A percentile compares a stretch with the other conserved stretches of the same genome.
Conservation (phyloP, 495 filamentous ascomycete genomes). For the Amniculicola lignicola region DNA sequence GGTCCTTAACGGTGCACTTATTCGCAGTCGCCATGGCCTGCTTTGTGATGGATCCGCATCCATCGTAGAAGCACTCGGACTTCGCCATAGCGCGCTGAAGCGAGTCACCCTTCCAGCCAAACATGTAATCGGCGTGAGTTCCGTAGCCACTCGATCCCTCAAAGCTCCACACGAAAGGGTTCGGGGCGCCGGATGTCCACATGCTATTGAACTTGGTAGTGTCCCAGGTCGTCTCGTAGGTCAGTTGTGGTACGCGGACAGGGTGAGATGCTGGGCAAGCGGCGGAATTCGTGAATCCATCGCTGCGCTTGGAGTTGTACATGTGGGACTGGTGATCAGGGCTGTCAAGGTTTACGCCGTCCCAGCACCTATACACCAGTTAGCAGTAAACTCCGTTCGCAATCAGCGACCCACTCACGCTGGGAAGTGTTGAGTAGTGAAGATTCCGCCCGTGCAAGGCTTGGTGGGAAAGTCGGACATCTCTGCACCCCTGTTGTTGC, state of each 20-base stretch:
- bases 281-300: slow-evolving; percentile 22
- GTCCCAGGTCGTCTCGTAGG: slow-evolving; percentile 29
- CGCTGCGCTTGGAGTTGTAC: slow-evolving; percentile 21
- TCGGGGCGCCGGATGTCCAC: slow-evolving; percentile 13
- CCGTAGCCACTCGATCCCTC: slow-evolving; percentile 11
- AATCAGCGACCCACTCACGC: slow-evolving; percentile 32
- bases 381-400: neutral
- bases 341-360: slow-evolving; percentile 26
- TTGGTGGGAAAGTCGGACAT: slow-evolving; percentile 47
- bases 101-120: slow-evolving; percentile 29
- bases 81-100: slow-evolving; percentile 28
- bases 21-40: slow-evolving; percentile 22
- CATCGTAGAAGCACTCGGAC: slow-evolving; percentile 29
- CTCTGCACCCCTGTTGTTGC: slow-evolving; percentile 43
- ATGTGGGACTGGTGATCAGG: slow-evolving; percentile 33
- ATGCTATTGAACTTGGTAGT: slow-evolving; percentile 29
- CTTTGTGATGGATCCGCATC: slow-evolving; percentile 23
- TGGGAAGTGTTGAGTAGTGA: slow-evolving; percentile 53
- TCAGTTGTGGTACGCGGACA: slow-evolving; percentile 27
- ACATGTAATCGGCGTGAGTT: slow-evolving; percentile 30
- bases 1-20: slow-evolving; percentile 22
- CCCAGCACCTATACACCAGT: slow-evolving; percentile 22
- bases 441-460: slow-evolving; percentile 49
- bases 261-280: slow-evolving; percentile 25
- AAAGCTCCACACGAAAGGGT: slow-evolving; percentile 27